Base-by-base conservation (phyloP, 1,284 basidiomycete species). In the Moniliophthora roreri region DNA sequence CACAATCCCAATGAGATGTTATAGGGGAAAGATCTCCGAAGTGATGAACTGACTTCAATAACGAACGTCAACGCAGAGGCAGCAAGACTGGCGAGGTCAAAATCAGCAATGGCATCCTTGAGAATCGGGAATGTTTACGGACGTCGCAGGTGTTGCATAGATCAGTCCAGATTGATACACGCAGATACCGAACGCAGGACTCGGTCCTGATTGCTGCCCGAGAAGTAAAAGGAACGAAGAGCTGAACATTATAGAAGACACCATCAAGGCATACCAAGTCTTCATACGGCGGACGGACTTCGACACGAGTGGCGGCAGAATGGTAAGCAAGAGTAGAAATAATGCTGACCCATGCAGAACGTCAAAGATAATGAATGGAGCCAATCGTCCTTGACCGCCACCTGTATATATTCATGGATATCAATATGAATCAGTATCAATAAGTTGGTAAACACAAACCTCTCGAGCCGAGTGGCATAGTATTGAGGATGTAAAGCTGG, bases 231-330 rank as follows among this genome's bases (percentile, higher is more conserved):
- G 34, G 32, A 44, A 52, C 2, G 51, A 52, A 11, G 44, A 3
- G 47, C 55, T 50, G 37, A 50, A 56, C 13, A 50, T n/a, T 11
- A 48, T 41, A n/a, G 8, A 26, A 4, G 53, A 54, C 13, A 50
- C 11, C 15, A 50, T 39, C 48, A 54, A 45, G 6, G 48, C 23
- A 37, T 39, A 50, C 53, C 53, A 54, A n/a, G 48, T 50, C 20
- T 45, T 50, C 53, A 54, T 54, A 9, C 53, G 47, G 10, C 3
- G 24, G 38, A 50, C 36, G 2, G 39, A 38, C 10, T 26, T 15
- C 18, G 53, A 50, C 11, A 50, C 7, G 6, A 53, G 23, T 10
- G 47, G 23, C 13, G 52, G 36, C 3, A 50, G 15, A 44, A 50
- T 24, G 21, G 47, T 41, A 20, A 53, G 11, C 7, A 45, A 4